A percentile compares a stretch with the other conserved stretches of the same genome.
These are phyloP conservation scores for Passiflora organensis DNA, from an alignment of 345 rosid species.

Conservation along the genomic window DNA sequence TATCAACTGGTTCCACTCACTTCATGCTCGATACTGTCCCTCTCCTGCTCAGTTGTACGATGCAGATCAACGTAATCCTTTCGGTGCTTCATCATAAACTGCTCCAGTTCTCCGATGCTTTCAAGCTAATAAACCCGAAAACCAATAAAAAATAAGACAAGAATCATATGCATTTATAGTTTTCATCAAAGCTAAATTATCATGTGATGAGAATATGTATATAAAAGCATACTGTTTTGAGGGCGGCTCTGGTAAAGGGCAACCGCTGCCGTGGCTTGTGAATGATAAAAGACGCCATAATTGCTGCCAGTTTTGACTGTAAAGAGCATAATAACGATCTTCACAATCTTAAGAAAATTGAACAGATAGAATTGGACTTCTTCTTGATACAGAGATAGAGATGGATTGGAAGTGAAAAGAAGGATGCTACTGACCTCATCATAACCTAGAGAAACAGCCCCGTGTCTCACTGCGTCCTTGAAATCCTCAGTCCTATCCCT, in stretches of 20 bases:
- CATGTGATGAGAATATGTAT: too few species aligned
- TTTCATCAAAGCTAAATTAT: too few species aligned
- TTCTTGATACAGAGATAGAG: not conserved
- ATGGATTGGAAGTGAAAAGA: not conserved
- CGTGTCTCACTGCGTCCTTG: slow-evolving; percentile 15
- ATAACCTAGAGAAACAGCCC: slow-evolving; percentile 12
- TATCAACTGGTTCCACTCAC: slow-evolving; percentile 34
- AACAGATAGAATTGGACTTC: not conserved
- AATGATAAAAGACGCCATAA: slow-evolving; percentile 81
- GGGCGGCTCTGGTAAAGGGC: slow-evolving; percentile 58
- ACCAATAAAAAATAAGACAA: not conserved
- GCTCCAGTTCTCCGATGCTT: slow-evolving; percentile 67
- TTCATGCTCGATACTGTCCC: slow-evolving; percentile 91
- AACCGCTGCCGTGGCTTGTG: slow-evolving; percentile 61
- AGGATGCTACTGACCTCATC: slow-evolving; percentile 4
- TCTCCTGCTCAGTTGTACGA: slow-evolving; percentile 76
- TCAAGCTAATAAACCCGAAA: slow-evolving; percentile 41
- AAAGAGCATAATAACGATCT: not conserved
- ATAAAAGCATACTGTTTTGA: slow-evolving; percentile 52
- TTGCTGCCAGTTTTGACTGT: slow-evolving; percentile 66
- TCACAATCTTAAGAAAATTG: not conserved
- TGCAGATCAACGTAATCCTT: slow-evolving; percentile 83
- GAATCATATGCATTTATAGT: too few species aligned
- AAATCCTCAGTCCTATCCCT: slow-evolving; percentile 22
- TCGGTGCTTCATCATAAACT: slow-evolving; percentile 65